Evolutionary conservation across 2,329 filamentous ascomycete genomes (phyloP), one percentile per base, ranked within the genome.

Genomic region (Myotisia sp.): DNA sequence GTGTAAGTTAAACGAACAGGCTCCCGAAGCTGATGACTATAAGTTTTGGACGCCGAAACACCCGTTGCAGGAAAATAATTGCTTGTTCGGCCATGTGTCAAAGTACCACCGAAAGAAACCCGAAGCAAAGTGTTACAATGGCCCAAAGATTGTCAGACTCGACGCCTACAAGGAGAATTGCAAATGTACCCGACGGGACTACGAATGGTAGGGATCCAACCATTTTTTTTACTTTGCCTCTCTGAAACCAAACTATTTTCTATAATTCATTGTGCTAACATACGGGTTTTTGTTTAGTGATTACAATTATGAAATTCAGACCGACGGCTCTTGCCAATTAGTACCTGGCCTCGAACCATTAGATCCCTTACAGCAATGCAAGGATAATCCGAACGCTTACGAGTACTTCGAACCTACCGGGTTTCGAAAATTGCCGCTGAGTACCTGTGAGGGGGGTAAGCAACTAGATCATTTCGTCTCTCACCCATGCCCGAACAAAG

Each of bases 71-170:
- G 62, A 79, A 6, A 67, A 84, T 42, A 74, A 85, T 45, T 98
- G 90, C 56, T 67, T 98, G 2, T 98, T 98, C 50, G 90, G 90
- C 1, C 92, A 95, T 53, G 71, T 82, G 38, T 76, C 86, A 19
- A 72, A 82, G 50, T 98, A 94, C 50, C 73, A 92, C 49, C 82
- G 90, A 53, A 98, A 95, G 70, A 86, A 80, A 57, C 59, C 67
- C n/a, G 74, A 76, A 10, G 66, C 68, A 13, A 62, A 78, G 30
- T 98, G 90, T 63, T 93, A 76, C 65, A 94, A 93, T 48, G 76
- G 79, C 33, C 70, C 71, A 53, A 71, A 69, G 42, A 71, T 92
- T 42, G 66, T 75, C 43, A 73, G 76, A 43, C 64, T 87, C 17
- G 78, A 86, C 56, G 69, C 70, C 44, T 76, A 82, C 44, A 62